Evolutionary conservation across 371 early-diverging fungal genomes (phyloP), one percentile per base, ranked within the genome.

Genomic region (Syncephalastrum racemosum): DNA sequence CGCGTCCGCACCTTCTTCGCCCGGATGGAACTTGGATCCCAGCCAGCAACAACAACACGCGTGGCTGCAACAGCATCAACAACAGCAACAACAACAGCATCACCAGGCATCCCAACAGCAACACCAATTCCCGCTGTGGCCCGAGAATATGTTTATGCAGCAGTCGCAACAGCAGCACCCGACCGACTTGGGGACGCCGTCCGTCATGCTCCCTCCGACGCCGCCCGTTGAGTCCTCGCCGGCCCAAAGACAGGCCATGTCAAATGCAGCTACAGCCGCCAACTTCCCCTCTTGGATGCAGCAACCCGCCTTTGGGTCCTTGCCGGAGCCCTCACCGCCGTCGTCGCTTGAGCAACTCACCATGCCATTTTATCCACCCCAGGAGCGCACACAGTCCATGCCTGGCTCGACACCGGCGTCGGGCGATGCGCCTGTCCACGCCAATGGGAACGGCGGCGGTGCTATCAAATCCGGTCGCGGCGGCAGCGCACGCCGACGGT

Each of bases 171-270:
- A 54, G 22, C 45, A 54, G 3, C 25, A 31, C 31, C 40, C 42
- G 16, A 20, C 22, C 22, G 13, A 18, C 23, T 31, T 31, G 5
- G 36, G 36, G 8, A 19, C 53, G 18, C 19, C 47, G 3, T 43
- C 47, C 14, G 19, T 24, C 44, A 39, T 56, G 25, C 48, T 56
- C 41, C 56, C 56, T 22, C 56, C 56, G 4, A 48, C 56, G 8
- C 56, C 56, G 48, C 56, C 56, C 12, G 56, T 56, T 5, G 56
- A 56, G 16, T 31, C 36, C 10, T 56, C 56, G 42, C 56, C 56
- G 0, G 56, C 48, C 10, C 36, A 31, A 12, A 7, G 36, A 0
- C 36, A 31, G 10, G 36, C 36, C 36, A 31, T 31, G 36, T 31
- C 36, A 12, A 31, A 31, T 12, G 36, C 36, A 31, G 36, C 36